These are phyloP conservation scores for Cyanidium caldarium DNA, from an alignment of 23 red algal genomes.

Conservation along the genomic window DNA sequence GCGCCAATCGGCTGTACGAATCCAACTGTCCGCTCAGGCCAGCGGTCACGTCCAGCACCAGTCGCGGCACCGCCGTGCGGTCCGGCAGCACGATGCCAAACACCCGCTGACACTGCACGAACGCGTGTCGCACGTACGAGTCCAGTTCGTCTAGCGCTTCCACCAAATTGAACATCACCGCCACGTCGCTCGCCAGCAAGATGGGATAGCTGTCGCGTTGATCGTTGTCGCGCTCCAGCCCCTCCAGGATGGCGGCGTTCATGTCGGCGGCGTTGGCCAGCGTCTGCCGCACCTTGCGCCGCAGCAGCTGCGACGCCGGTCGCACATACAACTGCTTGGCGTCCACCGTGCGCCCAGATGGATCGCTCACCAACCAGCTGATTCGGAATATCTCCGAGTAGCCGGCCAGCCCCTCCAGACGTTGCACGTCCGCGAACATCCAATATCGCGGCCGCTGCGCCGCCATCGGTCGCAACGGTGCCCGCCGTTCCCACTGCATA, in stretches of 20 bases:
- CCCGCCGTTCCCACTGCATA: too few relatives aligned
- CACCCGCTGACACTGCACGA: neutral
- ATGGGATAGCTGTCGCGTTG: neutral
- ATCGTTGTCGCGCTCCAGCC: neutral
- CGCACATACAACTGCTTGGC: conserved; percentile 3
- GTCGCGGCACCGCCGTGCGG: neutral
- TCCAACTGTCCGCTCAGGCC: neutral
- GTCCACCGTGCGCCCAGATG: neutral
- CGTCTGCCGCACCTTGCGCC: neutral
- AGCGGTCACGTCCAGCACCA: neutral
- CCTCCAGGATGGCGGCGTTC: neutral
- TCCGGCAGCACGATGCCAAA: neutral
- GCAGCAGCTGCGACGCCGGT: neutral
- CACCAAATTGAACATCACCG: neutral
- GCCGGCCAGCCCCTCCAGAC: neutral
- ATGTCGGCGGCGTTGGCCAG: neutral
- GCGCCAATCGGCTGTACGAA: neutral
- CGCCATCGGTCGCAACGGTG: neutral
- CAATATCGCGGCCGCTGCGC: neutral
- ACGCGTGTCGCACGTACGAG: neutral
- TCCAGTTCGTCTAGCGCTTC: neutral
- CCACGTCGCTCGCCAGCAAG: neutral
- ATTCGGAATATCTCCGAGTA: neutral
- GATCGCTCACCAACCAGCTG: neutral
- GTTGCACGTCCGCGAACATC: neutral